phyloP scores from a whole-genome alignment of 1,284 basidiomycete genomes.

The Malassezia nana region DNA sequence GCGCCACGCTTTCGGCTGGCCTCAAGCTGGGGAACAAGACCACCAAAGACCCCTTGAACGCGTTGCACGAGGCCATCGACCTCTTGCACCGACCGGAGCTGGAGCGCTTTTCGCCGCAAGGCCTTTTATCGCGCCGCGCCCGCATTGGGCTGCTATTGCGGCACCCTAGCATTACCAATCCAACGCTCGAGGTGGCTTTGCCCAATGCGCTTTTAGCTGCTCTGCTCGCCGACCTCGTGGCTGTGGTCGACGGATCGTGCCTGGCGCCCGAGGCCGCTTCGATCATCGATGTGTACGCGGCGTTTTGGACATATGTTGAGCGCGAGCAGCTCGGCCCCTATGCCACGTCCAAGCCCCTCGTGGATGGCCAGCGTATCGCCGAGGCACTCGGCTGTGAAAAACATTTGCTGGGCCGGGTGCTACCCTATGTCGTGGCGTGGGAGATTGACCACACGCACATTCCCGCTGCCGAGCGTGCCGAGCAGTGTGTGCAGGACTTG shows the following conservation, averaged over 20 bases:
- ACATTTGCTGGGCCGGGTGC: constrained; percentile 27
- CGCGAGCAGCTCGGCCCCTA: constrained; percentile 17
- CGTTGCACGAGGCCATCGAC: constrained; percentile 15
- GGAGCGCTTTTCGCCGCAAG: constrained; percentile 11
- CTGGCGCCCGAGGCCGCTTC: neutral
- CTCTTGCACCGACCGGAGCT: constrained; percentile 7
- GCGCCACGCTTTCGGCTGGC: constrained; percentile 27
- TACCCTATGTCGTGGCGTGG: constrained; percentile 33
- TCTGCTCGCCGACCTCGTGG: constrained; percentile 22
- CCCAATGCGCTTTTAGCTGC: constrained; percentile 23
- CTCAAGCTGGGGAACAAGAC: constrained; percentile 38
- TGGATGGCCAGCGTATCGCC: constrained; percentile 36
- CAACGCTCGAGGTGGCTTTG: constrained; percentile 19
- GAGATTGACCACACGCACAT: constrained; percentile 21
- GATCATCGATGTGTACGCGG: constrained; percentile 17
- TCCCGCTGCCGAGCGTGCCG: neutral
- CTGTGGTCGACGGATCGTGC: neutral
- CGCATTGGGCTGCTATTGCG: constrained; percentile 25
- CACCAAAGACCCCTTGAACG: constrained; percentile 31
- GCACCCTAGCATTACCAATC: constrained; percentile 19
- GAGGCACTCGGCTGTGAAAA: constrained; percentile 22
- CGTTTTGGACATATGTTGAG: constrained; percentile 24
- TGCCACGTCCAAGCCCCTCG: constrained; percentile 23
- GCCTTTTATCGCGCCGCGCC: neutral
- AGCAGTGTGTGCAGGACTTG: constrained; percentile 26